A percentile compares a stretch with the other conserved stretches of the same genome.
These are phyloP conservation scores for Truncatella angustata DNA, from an alignment of 2,329 filamentous ascomycete species.

Conservation along the genomic window DNA sequence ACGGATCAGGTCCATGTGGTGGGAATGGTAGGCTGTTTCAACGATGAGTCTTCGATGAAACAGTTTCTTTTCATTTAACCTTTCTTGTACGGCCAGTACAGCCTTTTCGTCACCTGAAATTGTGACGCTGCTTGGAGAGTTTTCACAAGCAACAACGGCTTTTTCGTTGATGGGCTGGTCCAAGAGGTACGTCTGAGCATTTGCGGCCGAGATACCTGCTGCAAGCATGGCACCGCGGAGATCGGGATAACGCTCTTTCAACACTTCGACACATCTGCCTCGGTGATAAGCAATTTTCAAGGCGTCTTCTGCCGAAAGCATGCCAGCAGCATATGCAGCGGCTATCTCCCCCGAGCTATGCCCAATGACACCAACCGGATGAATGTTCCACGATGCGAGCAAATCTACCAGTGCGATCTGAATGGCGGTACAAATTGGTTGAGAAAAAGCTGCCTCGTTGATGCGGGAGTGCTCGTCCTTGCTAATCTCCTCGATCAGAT, in stretches of 20 bases:
- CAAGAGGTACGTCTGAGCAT: not conserved
- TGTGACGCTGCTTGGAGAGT: not conserved
- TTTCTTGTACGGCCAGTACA: not conserved
- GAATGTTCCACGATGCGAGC: conserved; percentile 23
- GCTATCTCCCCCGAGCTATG: conserved; percentile 36
- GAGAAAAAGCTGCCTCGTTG: no score
- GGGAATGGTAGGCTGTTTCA: conserved; percentile 8
- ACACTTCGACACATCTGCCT: not conserved
- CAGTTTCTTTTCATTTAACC: not conserved
- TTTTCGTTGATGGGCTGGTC: no score
- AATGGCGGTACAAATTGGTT: no score
- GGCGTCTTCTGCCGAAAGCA: not conserved
- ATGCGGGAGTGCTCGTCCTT: no score
- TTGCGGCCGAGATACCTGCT: not conserved
- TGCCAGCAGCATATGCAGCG: conserved; percentile 26
- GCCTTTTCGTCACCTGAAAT: not conserved
- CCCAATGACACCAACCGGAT: conserved; percentile 27
- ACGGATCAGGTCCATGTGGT: not conserved
- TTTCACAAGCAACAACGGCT: not conserved
- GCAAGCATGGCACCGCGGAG: not conserved
- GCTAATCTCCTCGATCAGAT: no score
- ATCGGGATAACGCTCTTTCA: no score
- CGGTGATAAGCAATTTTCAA: not conserved
- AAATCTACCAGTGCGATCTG: no score
- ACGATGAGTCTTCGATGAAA: not conserved